Base-by-base conservation (phyloP, 129 eudicot genomes). In the Cynara cardunculus region DNA sequence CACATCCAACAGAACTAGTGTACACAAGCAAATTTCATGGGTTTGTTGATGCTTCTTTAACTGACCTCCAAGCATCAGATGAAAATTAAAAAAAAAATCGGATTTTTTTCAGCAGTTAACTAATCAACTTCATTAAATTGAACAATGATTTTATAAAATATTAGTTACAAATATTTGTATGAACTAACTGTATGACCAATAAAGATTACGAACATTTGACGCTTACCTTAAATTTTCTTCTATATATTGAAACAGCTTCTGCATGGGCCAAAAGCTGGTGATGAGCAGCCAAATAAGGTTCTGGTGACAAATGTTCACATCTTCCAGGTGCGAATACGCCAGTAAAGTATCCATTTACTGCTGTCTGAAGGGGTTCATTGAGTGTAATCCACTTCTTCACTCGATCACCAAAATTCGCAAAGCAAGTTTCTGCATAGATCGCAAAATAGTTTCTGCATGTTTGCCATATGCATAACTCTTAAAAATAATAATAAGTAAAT, bases 211-310 rank as follows among this genome's bases (percentile, higher is more conserved):
- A 77, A 62, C 65, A 76, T 56, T 9, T 39, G 24, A 64, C 25
- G 27, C 14, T 26, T 80, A 88, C 97, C 97, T 88, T 72, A 85
- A 79, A 92, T 75, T 89, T 92, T 12, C 79, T 68, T 83, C 89
- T 88, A 61, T 89, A 92, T 18, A 92, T 84, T 78, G 94, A 86
- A 85, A 86, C 97, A 86, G 94, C 97, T 84, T 84, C 85, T 68
- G 97, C 94, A 85, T 92, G 97, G 65, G 94, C 94, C 84, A 92
- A 81, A 79, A 92, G 90, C 88, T 92, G 97, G 80, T 92, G 89
- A 78, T 92, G 97, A 10, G 94, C 85, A 84, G 82, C 97, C 87
- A 92, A 69, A 87, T 88, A 92, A 28, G 94, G 92, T 79, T 92
- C 94, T 27, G 84, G 80, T 3, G 82, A 88, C 74, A 87, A 18